A percentile compares a stretch with the other conserved stretches of the same genome.
Conservation (phyloP, 2,329 filamentous ascomycete species). For the Periconia sp. region DNA sequence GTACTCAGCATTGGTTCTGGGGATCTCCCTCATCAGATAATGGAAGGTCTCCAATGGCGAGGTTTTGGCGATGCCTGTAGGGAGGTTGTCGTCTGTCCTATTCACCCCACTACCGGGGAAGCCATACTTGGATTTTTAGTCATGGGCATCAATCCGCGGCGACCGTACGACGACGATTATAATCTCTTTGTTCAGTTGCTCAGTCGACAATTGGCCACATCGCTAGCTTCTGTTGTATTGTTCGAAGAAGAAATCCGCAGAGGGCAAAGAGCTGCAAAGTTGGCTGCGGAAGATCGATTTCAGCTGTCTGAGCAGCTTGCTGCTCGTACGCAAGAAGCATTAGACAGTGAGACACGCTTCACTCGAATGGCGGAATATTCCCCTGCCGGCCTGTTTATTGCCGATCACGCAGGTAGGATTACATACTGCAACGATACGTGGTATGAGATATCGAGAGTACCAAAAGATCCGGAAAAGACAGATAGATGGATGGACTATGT, state of each 20-base stretch:
- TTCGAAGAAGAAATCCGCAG: slow-evolving; percentile 82
- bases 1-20: slow-evolving; percentile 68
- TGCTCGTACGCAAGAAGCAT: slow-evolving; percentile 59
- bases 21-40: slow-evolving; percentile 64
- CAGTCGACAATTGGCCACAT: slow-evolving; percentile 75
- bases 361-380: slow-evolving; percentile 83
- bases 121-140: slow-evolving; percentile 76
- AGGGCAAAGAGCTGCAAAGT: slow-evolving; percentile 70
- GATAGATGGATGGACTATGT: slow-evolving; percentile 74
- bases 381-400: slow-evolving; percentile 83
- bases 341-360: slow-evolving; percentile 72
- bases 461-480: slow-evolving; percentile 59
- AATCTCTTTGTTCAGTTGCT: slow-evolving; percentile 74
- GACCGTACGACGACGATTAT: slow-evolving; percentile 81
- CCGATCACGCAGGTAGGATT: slow-evolving; percentile 69
- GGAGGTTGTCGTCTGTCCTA: slow-evolving; percentile 74
- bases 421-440: slow-evolving; percentile 82
- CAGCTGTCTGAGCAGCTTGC: slow-evolving; percentile 76
- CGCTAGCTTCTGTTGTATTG: slow-evolving; percentile 76
- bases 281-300: slow-evolving; percentile 75
- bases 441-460: slow-evolving; percentile 68
- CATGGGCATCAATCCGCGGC: slow-evolving; percentile 74
- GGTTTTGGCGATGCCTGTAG: slow-evolving; percentile 72
- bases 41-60: slow-evolving; percentile 68
- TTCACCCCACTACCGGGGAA: slow-evolving; percentile 75